Percentiles rank a stretch among this genome's conserved stretches.
These are phyloP conservation scores for Epithemia pelagica DNA, from an alignment of 108 stramenopile species.

Conservation along the genomic window DNA sequence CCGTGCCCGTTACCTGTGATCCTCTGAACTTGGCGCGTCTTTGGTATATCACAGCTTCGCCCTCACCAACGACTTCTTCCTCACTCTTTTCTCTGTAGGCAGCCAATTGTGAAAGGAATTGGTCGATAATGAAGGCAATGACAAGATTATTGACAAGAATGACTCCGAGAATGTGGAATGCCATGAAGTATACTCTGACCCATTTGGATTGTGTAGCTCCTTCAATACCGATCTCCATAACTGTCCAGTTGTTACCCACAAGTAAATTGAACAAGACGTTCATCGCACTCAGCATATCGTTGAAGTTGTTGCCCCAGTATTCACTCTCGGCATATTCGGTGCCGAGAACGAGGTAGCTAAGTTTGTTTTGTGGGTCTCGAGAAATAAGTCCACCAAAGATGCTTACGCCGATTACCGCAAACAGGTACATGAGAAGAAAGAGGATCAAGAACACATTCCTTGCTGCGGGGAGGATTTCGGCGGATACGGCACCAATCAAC, in stretches of 20 bases:
- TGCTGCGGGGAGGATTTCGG: constrained; percentile 54
- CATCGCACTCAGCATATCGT: constrained; percentile 67
- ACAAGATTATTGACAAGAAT: constrained; percentile 72
- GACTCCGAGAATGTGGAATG: constrained; percentile 66
- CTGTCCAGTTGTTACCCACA: constrained; percentile 81
- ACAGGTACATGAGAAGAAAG: constrained; percentile 52
- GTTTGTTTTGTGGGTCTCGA: constrained; percentile 48
- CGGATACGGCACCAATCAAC: constrained; percentile 36
- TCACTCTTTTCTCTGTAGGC: constrained; percentile 18
- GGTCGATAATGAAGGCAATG: constrained; percentile 68
- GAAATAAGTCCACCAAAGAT: constrained; percentile 67
- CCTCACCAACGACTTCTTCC: constrained; percentile 30
- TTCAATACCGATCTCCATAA: constrained; percentile 40
- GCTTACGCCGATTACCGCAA: constrained; percentile 49
- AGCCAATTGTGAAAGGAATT: constrained; percentile 54
- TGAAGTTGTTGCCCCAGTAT: constrained; percentile 84
- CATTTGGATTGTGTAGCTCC: constrained; percentile 31
- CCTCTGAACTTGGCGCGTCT: constrained; percentile 41
- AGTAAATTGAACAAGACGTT: constrained; percentile 77
- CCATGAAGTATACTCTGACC: constrained; percentile 58
- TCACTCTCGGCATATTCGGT: constrained; percentile 50
- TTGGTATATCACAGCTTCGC: constrained; percentile 45
- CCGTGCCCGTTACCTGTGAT: constrained; percentile 46
- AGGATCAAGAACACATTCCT: constrained; percentile 37
- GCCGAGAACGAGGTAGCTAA: constrained; percentile 34